phyloP scores from a whole-genome alignment of 371 early-diverging fungal species.

The Mucor indicus region DNA sequence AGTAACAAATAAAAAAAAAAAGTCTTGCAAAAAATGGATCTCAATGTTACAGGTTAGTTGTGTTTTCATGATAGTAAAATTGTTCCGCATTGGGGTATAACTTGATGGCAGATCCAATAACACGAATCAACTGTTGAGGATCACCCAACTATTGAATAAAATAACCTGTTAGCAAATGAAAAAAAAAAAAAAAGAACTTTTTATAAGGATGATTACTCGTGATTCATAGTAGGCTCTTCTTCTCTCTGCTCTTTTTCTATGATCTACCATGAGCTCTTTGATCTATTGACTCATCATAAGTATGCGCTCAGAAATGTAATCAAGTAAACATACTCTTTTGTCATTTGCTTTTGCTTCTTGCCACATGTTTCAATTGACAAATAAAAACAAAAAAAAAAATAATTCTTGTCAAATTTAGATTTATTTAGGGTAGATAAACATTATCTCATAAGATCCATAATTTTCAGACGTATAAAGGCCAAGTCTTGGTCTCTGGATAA shows the following conservation, averaged over 20 bases:
- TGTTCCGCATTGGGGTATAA: constrained; percentile 55
- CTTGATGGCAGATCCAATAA: constrained; percentile 49
- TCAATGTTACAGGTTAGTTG: constrained; percentile 46
- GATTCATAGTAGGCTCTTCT: constrained; percentile 60
- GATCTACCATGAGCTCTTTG: constrained; percentile 54
- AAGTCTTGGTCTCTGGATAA: constrained; percentile 35
- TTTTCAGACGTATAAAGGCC: background rate
- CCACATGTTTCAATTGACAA: constrained; percentile 26
- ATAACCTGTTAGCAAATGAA: background rate
- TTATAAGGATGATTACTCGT: constrained; percentile 28
- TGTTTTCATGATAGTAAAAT: constrained; percentile 51
- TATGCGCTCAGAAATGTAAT: background rate
- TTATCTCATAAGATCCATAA: constrained; percentile 1
- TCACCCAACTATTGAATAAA: constrained; percentile 46
- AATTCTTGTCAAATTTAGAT: background rate
- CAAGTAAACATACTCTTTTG: constrained; percentile 25
- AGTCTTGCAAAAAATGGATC: no score
- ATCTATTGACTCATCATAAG: constrained; percentile 22
- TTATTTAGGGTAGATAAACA: no score
- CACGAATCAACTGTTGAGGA: constrained; percentile 54
- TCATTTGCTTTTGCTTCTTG: constrained; percentile 48
- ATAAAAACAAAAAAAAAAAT: background rate
- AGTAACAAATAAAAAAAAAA: no score
- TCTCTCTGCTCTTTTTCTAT: constrained; percentile 54
- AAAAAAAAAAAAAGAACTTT: background rate